Conservation (phyloP, 805 yeast species). For the Schwanniomyces yamadae region DNA sequence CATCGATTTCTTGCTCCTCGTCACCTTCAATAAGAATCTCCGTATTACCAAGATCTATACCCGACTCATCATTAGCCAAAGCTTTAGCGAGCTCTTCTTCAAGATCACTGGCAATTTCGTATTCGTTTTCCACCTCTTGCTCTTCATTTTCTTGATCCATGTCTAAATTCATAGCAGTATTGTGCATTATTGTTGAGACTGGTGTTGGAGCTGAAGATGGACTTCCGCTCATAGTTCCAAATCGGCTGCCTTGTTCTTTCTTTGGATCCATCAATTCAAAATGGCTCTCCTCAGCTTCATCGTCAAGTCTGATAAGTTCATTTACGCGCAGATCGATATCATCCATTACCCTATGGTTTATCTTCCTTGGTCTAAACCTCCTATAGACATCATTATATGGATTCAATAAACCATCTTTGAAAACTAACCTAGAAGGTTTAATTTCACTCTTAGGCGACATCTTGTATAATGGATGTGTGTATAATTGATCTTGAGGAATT, state of each 20-base stretch:
- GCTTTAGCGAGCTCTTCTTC: conserved; percentile 61
- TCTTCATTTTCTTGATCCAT: too few relatives aligned
- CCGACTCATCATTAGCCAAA: conserved; percentile 38
- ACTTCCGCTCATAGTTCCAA: conserved; percentile 20
- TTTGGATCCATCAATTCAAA: conserved; percentile 70
- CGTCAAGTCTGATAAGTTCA: conserved; percentile 71
- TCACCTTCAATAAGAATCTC: conserved; percentile 16
- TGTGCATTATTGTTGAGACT: conserved; percentile 11
- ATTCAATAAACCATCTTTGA: conserved; percentile 79
- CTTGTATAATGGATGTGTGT: conserved; percentile 41
- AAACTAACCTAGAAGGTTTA: conserved; percentile 47
- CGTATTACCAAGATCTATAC: conserved; percentile 7
- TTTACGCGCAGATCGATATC: conserved; percentile 78
- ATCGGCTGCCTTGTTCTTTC: conserved; percentile 18
- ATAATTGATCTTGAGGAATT: conserved; percentile 33
- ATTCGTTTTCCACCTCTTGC: conserved; percentile 18
- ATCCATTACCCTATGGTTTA: conserved; percentile 69
- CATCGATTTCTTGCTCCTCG: conserved; percentile 45
- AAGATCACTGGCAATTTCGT: conserved; percentile 31
- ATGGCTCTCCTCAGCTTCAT: conserved; percentile 75
- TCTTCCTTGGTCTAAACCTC: conserved; percentile 67
- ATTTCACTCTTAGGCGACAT: conserved; percentile 34
- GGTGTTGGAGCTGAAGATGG: conserved; percentile 31
- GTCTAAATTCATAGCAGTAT: conserved; percentile 6
- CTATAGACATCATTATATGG: conserved; percentile 73